Percentiles rank a stretch among this genome's conserved stretches.
phyloP scores from a whole-genome alignment of 805 yeast genomes.

The Candida taoyuanica region DNA sequence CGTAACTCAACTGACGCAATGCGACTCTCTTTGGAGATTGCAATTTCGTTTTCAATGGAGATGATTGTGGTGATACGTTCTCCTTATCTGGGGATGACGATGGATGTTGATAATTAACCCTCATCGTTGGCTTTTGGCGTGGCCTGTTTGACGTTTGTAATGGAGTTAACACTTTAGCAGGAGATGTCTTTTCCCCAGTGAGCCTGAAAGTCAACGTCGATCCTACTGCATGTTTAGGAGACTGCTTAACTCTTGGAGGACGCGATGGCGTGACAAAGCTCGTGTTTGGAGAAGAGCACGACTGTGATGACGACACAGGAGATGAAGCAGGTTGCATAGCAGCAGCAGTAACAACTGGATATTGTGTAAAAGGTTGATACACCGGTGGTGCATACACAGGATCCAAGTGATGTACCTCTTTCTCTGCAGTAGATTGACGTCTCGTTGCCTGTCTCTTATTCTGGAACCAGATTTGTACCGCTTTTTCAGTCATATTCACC shows the following conservation, averaged over 20 bases:
- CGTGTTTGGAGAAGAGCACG: constrained; percentile 7
- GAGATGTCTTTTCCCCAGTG: constrained; percentile 8
- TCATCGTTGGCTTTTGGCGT: constrained; percentile 17
- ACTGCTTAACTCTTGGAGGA: constrained; percentile 9
- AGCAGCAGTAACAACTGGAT: background rate
- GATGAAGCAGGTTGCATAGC: background rate
- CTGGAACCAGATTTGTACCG: constrained; percentile 98
- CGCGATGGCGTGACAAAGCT: constrained; percentile 19
- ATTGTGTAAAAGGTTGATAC: constrained; percentile 5
- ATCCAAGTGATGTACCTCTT: constrained; percentile 27
- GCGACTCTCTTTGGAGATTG: constrained; percentile 11
- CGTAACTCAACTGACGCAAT: constrained; percentile 13
- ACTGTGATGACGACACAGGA: background rate
- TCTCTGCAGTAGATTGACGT: constrained; percentile 36
- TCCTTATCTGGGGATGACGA: constrained; percentile 12
- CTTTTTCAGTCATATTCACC: constrained; percentile 94
- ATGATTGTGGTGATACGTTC: constrained; percentile 10
- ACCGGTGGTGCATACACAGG: constrained; percentile 16
- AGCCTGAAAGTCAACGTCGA: constrained; percentile 24
- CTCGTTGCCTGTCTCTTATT: constrained; percentile 84
- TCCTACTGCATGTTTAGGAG: constrained; percentile 14
- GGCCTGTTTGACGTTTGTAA: constrained; percentile 2
- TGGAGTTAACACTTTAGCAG: constrained; percentile 12
- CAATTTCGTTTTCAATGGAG: constrained; percentile 1
- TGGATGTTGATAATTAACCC: constrained; percentile 20